phyloP scores from a whole-genome alignment of 2,329 filamentous ascomycete genomes.

The Nigrospora sphaerica region DNA sequence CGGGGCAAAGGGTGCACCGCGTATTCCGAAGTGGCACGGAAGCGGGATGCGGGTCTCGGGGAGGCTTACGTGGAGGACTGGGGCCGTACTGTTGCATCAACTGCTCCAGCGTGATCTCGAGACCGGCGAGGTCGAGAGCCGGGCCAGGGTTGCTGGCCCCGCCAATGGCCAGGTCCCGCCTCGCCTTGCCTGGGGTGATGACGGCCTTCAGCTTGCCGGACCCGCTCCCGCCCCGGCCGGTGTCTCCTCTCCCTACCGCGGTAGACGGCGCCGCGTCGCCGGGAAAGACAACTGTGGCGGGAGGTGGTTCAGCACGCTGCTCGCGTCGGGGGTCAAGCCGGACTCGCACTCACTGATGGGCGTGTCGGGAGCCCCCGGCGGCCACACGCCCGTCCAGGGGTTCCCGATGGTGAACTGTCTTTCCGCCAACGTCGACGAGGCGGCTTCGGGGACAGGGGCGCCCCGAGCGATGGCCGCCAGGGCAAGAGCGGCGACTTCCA shows the following conservation, averaged over 20 bases:
- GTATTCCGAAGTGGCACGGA: neutral
- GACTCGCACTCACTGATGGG: conserved; percentile 7
- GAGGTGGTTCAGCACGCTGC: conserved; percentile 9
- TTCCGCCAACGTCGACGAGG: conserved; percentile 12
- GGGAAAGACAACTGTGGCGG: neutral
- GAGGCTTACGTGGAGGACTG: conserved; percentile 2
- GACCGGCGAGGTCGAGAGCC: conserved; percentile 11
- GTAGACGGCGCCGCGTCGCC: neutral
- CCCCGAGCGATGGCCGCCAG: conserved; percentile 17
- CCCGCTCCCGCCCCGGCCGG: conserved; percentile 7
- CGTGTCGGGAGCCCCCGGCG: conserved; percentile 1
- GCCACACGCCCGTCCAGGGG: conserved; percentile 10
- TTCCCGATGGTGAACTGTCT: conserved; percentile 14
- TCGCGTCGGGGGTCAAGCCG: conserved; percentile 9
- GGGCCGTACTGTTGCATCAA: conserved; percentile 5
- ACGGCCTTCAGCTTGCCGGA: conserved; percentile 15
- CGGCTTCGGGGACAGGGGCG: conserved; percentile 16
- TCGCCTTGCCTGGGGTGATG: conserved; percentile 20
- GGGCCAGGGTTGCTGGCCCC: conserved; percentile 1
- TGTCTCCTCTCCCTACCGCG: conserved; percentile 3
- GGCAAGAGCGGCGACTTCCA: conserved; percentile 15
- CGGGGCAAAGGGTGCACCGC: no score
- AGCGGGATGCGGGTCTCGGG: neutral
- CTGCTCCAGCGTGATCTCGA: conserved; percentile 11
- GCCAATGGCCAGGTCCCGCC: conserved; percentile 1